These are phyloP conservation scores for Ascodesmis nigricans DNA, from an alignment of 495 filamentous ascomycete genomes.

Conservation along the genomic window DNA sequence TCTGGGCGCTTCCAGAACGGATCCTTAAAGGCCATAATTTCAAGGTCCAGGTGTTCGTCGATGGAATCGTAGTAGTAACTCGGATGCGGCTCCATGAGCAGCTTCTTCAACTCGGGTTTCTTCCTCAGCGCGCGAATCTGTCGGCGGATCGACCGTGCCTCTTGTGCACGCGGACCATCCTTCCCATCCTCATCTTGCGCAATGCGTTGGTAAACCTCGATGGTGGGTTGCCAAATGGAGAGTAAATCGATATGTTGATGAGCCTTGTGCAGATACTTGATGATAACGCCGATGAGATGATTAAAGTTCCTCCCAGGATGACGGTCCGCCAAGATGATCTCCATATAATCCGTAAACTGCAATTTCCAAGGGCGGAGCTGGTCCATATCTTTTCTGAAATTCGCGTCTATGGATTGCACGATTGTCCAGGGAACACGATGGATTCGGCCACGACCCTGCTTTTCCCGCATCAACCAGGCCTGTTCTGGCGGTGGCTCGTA, in stretches of 20 bases:
- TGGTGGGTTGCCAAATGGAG: conserved; percentile 6
- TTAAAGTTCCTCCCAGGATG: conserved; percentile 1
- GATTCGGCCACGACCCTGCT: conserved; percentile 26
- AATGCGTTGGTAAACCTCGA: conserved; percentile 7
- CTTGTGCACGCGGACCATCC: no score
- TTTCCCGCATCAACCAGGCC: conserved; percentile 27
- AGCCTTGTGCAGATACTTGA: conserved; percentile 7
- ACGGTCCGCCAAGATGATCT: conserved; percentile 31
- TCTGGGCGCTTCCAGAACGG: no score
- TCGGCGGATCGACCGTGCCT: no score
- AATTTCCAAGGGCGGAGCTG: conserved; percentile 26
- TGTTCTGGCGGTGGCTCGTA: conserved; percentile 25
- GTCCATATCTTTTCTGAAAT: conserved; percentile 26
- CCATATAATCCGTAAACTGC: conserved; percentile 29
- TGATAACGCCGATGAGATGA: not conserved
- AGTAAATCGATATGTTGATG: conserved; percentile 9
- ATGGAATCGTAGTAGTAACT: no score
- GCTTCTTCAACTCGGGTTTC: no score
- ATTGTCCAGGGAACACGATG: conserved; percentile 26
- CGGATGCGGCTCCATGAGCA: no score
- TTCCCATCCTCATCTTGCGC: conserved; percentile 8
- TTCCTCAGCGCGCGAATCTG: no score
- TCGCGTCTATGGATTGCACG: conserved; percentile 22
- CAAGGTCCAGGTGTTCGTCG: no score
- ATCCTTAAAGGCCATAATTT: no score